These are phyloP conservation scores for Orbilia javanica DNA, from an alignment of 2,329 filamentous ascomycete species.

Conservation along the genomic window DNA sequence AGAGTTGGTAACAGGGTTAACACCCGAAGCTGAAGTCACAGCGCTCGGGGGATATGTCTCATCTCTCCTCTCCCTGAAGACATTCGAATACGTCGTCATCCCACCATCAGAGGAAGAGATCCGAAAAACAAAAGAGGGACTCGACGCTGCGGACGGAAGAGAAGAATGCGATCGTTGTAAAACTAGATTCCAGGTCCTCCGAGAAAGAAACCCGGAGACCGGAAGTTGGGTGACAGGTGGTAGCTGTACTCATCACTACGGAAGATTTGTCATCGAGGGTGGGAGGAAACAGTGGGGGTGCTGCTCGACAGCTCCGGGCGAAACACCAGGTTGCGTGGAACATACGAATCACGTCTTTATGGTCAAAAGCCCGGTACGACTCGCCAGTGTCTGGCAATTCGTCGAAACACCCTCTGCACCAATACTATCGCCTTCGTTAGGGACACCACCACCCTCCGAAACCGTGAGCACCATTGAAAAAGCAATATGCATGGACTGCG, in stretches of 20 bases:
- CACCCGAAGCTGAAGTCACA: constrained; percentile 75
- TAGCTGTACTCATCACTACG: constrained; percentile 83
- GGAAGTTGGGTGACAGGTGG: constrained; percentile 81
- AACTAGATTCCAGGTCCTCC: constrained; percentile 88
- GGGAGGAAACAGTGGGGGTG: constrained; percentile 78
- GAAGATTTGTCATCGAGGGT: constrained; percentile 70
- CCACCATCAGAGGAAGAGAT: constrained; percentile 77
- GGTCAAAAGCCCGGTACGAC: constrained; percentile 77
- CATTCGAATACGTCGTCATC: constrained; percentile 80
- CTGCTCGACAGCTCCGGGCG: constrained; percentile 80
- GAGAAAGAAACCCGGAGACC: constrained; percentile 80
- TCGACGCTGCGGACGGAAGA: constrained; percentile 78
- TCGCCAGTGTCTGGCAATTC: constrained; percentile 85
- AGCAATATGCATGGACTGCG: constrained; percentile 90
- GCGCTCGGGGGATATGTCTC: constrained; percentile 75
- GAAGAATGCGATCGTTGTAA: constrained; percentile 90
- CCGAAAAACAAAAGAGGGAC: constrained; percentile 74
- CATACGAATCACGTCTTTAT: constrained; percentile 87
- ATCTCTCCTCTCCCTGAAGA: constrained; percentile 73
- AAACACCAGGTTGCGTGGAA: constrained; percentile 79
- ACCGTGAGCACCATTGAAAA: constrained; percentile 63
- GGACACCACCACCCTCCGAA: constrained; percentile 54
- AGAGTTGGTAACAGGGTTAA: constrained; percentile 77
- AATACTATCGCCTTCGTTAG: constrained; percentile 10
- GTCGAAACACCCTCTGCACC: constrained; percentile 71